These are phyloP conservation scores for Dendrobium officinale DNA, from an alignment of 106 monocot genomes.

Conservation along the genomic window DNA sequence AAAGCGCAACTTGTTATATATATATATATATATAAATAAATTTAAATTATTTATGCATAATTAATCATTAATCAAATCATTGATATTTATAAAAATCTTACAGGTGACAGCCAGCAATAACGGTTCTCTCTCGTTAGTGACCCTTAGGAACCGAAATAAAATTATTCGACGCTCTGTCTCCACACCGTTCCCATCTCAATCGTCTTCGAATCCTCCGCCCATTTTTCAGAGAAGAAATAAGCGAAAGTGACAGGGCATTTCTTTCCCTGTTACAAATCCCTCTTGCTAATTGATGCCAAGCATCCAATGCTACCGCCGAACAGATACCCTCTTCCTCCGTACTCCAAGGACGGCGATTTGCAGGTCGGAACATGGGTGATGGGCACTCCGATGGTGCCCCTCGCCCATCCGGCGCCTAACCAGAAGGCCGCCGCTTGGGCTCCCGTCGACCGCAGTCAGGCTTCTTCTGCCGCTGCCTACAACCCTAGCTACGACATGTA, in stretches of 20 bases:
- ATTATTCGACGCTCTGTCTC: too few species aligned
- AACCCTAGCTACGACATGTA: background rate
- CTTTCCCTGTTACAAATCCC: background rate
- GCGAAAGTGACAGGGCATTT: background rate
- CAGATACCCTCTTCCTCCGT: background rate
- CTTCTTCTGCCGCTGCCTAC: too few species aligned
- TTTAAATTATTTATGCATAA: too few species aligned
- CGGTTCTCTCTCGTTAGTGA: too few species aligned
- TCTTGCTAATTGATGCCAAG: background rate
- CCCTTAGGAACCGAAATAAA: too few species aligned
- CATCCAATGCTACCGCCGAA: background rate
- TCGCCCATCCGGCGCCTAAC: background rate
- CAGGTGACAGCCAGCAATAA: too few species aligned
- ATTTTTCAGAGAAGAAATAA: background rate
- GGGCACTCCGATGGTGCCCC: conserved; percentile 9
- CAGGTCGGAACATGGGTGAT: background rate
- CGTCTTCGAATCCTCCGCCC: background rate
- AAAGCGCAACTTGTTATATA: too few species aligned
- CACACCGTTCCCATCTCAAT: background rate
- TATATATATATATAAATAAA: too few species aligned
- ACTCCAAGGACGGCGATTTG: background rate
- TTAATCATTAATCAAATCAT: too few species aligned
- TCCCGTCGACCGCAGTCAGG: background rate
- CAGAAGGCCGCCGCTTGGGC: background rate
- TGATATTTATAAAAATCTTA: too few species aligned